Evolutionary conservation across 495 filamentous ascomycete species (phyloP), one percentile per base, ranked within the genome.

Genomic region (Neurospora cerealis): DNA sequence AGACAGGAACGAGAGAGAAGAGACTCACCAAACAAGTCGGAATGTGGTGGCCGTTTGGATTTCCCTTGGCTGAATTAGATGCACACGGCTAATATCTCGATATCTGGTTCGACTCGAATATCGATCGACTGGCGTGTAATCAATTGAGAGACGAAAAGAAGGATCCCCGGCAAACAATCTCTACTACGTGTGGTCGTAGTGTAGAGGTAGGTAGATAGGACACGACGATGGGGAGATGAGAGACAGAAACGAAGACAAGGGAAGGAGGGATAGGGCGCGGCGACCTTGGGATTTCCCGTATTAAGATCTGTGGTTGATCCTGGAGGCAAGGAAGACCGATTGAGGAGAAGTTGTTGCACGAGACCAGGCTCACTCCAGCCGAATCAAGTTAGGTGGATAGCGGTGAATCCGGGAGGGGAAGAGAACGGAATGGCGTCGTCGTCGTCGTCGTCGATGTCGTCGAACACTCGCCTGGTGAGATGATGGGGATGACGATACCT

Each of bases 21-120:
- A 19, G 5, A 74, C 75, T 75, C 19, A 77, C 77, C 44, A 75
- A 39, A 75, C 70, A 74, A 19, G 42, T 38, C 44, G 46, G 6
- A 36, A 66, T 36, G 69, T 62, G 60, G 36, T 42, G 42, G 42
- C 19, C 42, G 42, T 46, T 46, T n/a, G 42, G 17, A 46, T 46
- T 46, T 48, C 44, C 8, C 10, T 48, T 48, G 10, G 48, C 48
- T 15, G 48, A 60, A 60, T 60, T 32, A 28, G 48, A 60, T 15
- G 24, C 15, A 60, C 48, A 62, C 48, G 48, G 1, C 48, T 62
- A 62, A 32, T 62, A 66, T 66, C 15, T 66, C 54, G 54, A 34
- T 7, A 17, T 66, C 54, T 19, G 54, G 54, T 66, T 36, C 28
- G 54, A 19, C 54, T 66, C 6, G 54, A 66, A 34, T 66, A 34